Conservation (phyloP, 352 stramenopile genomes). For the Aphanomyces stellatus region DNA sequence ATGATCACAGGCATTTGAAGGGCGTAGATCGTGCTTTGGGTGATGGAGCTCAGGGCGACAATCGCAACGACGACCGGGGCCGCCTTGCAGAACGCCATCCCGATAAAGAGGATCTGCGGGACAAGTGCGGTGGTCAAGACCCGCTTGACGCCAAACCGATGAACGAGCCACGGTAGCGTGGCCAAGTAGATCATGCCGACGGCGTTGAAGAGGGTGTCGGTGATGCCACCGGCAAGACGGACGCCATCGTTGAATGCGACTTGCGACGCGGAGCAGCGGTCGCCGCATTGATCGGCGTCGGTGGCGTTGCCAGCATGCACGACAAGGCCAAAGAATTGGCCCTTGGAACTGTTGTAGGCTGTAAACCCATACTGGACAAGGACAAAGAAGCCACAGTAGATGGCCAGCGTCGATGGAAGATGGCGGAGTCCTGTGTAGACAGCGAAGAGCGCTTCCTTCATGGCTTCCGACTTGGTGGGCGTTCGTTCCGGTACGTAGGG, state of each 20-base stretch:
- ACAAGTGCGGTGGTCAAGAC: constrained; percentile 35
- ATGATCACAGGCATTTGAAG: constrained; percentile 7
- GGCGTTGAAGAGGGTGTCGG: constrained; percentile 46
- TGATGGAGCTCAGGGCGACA: constrained; percentile 36
- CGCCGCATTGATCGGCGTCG: constrained; percentile 34
- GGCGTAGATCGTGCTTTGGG: constrained; percentile 25
- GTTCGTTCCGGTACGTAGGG: constrained; percentile 9
- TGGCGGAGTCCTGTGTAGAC: constrained; percentile 39
- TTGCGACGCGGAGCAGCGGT: constrained; percentile 21
- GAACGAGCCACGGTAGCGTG: constrained; percentile 37
- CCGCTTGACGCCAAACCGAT: constrained; percentile 32
- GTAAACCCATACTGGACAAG: constrained; percentile 49
- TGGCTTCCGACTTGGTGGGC: constrained; percentile 19
- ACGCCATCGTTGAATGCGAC: constrained; percentile 44
- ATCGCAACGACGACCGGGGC: constrained; percentile 36
- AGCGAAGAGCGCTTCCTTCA: constrained; percentile 30
- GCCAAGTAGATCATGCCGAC: constrained; percentile 43
- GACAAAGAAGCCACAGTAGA: constrained; percentile 51
- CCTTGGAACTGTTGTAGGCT: constrained; percentile 55
- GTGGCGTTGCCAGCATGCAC: constrained; percentile 41
- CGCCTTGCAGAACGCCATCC: constrained; percentile 41
- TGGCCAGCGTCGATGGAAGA: constrained; percentile 29
- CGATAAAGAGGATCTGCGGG: constrained; percentile 40
- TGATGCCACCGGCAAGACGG: constrained; percentile 34
- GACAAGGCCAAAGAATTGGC: constrained; percentile 52